Evolutionary conservation across 305 asterid species (phyloP), one percentile per base, ranked within the genome.

Genomic region (Ilex paraguariensis): DNA sequence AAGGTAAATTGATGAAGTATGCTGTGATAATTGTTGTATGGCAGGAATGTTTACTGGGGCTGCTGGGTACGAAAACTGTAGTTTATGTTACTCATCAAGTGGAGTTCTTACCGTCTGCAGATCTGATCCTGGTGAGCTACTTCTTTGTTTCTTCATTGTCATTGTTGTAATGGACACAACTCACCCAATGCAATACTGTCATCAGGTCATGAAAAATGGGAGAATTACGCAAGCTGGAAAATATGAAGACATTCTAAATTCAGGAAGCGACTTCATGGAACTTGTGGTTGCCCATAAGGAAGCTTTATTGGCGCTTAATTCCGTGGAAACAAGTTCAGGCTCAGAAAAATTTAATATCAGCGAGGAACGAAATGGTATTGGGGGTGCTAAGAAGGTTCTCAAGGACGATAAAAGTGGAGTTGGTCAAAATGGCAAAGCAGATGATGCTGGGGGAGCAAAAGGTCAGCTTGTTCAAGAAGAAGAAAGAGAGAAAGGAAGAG

Each of bases 71-170:
- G 2, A 91, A 86, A 80, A 86, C 97, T 10, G 78, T 91, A 45
- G 71, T 91, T 46, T 91, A 71, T 70, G 91, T 91, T 60, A 88
- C 97, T 0, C 97, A 91, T 67, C 97, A 91, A 79, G 84, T 91
- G 62, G 96, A 91, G 67, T 88, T 91, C 69, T 76, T 91, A 63
- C 96, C 96, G 7, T 75, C 85, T 44, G 96, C 95, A 7, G 97
- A 91, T 80, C 79, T 91, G 17, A 84, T 91, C 50, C 42, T 91
- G 85, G 97, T 91, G 68, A 69, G 82, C 21, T 53, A 14, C 66
- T 68, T 51, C 14, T 59, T 13, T 58, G 48, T 55, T 62, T 63
- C 28, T 70, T 9, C 51, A 13, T 68, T 57, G 44, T 50, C 67
- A 36, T 44, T 46, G 42, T 36, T 0, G 9, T 36, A 0, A 36